These are phyloP conservation scores for Pestalotiopsis sp. DNA, from an alignment of 2,329 filamentous ascomycete species.

Conservation along the genomic window DNA sequence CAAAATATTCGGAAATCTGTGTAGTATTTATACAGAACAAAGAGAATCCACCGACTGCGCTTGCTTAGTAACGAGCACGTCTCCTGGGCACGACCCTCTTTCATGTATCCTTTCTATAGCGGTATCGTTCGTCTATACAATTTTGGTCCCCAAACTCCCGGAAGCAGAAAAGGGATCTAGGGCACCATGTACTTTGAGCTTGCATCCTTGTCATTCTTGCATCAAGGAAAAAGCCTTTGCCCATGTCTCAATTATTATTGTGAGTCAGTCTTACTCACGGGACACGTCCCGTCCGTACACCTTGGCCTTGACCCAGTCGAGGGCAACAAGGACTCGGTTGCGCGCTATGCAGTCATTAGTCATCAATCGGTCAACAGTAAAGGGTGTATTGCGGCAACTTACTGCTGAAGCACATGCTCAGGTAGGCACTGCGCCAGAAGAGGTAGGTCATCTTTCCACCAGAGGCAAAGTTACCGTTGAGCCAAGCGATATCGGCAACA, in stretches of 20 bases:
- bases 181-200: neutral
- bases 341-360: conserved; percentile 58
- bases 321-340: conserved; percentile 87
- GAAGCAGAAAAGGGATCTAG: conserved; percentile 5
- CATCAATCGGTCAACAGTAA: neutral
- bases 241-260: neutral
- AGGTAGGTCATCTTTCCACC: conserved; percentile 94
- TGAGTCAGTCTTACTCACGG: conserved; percentile 60
- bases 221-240: neutral
- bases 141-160: conserved; percentile 12
- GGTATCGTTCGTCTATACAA: conserved; percentile 11
- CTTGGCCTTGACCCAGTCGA: conserved; percentile 98
- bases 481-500: conserved; percentile 95
- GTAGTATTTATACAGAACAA: neutral
- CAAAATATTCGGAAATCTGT: neutral
- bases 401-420: conserved; percentile 99
- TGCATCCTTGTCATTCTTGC: neutral
- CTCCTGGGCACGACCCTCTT: neutral
- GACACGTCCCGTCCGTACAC: conserved; percentile 94
- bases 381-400: conserved; percentile 46
- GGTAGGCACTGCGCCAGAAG: conserved; percentile 97
- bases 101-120: conserved; percentile 11
- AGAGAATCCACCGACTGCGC: neutral
- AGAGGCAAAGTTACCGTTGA: conserved; percentile 92
- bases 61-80: neutral